A percentile compares a stretch with the other conserved stretches of the same genome.
Conservation (phyloP, 768 basidiomycete genomes). For the Pisolithus tinctorius region DNA sequence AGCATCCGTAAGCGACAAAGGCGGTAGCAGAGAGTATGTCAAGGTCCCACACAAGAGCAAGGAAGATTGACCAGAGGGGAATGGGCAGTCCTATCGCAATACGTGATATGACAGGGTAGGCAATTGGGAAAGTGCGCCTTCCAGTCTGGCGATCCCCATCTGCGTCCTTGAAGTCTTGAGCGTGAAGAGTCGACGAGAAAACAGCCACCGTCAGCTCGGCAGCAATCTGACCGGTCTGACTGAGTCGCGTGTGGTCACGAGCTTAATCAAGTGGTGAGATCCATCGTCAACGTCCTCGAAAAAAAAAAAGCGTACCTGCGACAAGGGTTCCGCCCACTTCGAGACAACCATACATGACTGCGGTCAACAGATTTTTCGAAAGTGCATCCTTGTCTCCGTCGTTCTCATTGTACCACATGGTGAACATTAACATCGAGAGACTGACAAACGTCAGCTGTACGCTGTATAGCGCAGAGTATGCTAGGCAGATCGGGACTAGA, state of each 20-base stretch:
- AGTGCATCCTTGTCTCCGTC: constrained; percentile 33
- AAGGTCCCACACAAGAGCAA: constrained; percentile 31
- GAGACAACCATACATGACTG: constrained; percentile 30
- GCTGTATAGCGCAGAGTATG: constrained; percentile 29
- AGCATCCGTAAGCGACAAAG: constrained; percentile 27
- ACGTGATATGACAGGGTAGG: constrained; percentile 32
- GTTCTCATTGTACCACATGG: constrained; percentile 34
- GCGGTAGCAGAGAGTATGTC: constrained; percentile 16
- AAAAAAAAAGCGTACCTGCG: constrained; percentile 23
- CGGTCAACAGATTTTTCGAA: constrained; percentile 33
- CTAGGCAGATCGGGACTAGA: constrained; percentile 28
- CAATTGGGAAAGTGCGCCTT: constrained; percentile 38
- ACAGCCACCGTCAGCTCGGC: constrained; percentile 31
- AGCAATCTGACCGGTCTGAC: constrained; percentile 24
- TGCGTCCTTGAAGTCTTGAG: constrained; percentile 43
- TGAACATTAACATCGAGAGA: constrained; percentile 26
- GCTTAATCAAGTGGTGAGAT: constrained; percentile 10
- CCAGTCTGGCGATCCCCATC: constrained; percentile 36
- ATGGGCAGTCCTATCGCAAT: constrained; percentile 28
- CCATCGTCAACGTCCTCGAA: neutral
- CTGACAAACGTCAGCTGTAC: constrained; percentile 27
- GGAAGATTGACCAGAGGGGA: constrained; percentile 30
- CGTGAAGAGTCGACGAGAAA: constrained; percentile 41
- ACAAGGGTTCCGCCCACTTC: constrained; percentile 33
- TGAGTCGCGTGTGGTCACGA: constrained; percentile 17